Evolutionary conservation across 345 rosid species (phyloP).

Genomic region (Bruguiera gymnorhiza): DNA sequence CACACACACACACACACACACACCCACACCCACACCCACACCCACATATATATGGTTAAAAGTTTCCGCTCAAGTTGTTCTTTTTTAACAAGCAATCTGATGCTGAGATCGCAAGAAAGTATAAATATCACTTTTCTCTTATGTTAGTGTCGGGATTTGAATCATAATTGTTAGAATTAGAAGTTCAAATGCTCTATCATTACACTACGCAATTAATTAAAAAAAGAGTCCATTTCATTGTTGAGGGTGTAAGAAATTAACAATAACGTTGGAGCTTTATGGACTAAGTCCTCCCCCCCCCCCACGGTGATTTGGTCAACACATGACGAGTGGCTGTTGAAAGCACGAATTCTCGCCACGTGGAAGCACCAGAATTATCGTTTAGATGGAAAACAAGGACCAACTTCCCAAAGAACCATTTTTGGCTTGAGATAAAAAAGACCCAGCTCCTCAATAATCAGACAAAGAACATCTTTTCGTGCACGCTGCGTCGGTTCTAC

Average conservation of each 20-base stretch:
- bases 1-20: background rate
- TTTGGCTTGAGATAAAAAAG: background rate
- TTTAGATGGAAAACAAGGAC: slow-evolving; percentile 26
- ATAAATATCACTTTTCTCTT: background rate
- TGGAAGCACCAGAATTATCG: slow-evolving; percentile 37
- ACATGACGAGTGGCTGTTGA: slow-evolving; percentile 1
- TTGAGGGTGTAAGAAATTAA: too few species aligned
- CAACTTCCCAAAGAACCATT: slow-evolving; percentile 14
- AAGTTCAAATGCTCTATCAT: too few species aligned
- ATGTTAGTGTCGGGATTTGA: too few species aligned
- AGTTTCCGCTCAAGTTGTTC: slow-evolving; percentile 7
- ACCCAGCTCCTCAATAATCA: background rate
- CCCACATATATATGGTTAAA: slow-evolving; percentile 1
- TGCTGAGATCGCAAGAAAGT: slow-evolving; percentile 12
- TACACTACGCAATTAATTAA: slow-evolving; percentile 4
- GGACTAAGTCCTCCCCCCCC: background rate
- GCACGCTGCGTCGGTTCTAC: slow-evolving; percentile 21
- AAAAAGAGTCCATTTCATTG: too few species aligned
- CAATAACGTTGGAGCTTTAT: too few species aligned
- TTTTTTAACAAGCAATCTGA: slow-evolving; percentile 21
- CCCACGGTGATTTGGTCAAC: slow-evolving; percentile 28
- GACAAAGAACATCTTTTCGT: slow-evolving; percentile 14
- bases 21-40: too few species aligned
- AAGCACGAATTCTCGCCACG: slow-evolving; percentile 32
- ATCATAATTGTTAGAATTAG: too few species aligned